Conservation (phyloP, 805 yeast genomes). For the Kodamaea hsintzibuensis region DNA sequence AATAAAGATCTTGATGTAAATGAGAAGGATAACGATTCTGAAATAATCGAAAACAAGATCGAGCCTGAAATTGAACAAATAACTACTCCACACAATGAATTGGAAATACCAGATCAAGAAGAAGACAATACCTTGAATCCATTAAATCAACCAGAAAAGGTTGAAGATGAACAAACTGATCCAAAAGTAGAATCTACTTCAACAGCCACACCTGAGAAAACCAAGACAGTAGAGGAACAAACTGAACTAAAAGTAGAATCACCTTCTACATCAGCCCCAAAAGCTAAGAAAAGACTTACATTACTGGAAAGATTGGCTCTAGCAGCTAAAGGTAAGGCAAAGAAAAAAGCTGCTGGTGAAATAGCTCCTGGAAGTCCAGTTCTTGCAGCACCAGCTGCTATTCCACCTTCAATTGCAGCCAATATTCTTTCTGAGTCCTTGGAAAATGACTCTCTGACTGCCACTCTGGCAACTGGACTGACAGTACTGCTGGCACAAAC, state of each 20-base stretch:
- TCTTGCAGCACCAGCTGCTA: not conserved
- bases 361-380: not conserved
- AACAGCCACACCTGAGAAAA: not conserved
- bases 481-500: not conserved
- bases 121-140: not conserved
- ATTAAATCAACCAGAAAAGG: not conserved
- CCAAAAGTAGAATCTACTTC: not conserved
- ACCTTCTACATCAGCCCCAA: not conserved
- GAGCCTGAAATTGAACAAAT: too few species aligned
- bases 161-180: not conserved
- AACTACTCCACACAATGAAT: too few species aligned
- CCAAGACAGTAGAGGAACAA: too few species aligned
- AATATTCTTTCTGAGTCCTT: not conserved
- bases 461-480: slow-evolving; percentile 3
- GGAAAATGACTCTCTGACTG: not conserved
- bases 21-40: not conserved
- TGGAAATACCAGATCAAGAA: too few species aligned
- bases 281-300: slow-evolving; percentile 52
- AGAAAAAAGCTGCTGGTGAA: slow-evolving; percentile 21
- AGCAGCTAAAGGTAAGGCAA: slow-evolving; percentile 59
- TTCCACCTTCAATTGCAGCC: not conserved
- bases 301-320: slow-evolving; percentile 82
- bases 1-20: not conserved
- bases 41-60: not conserved
- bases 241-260: not conserved